Percentiles rank a stretch among this genome's conserved stretches.
phyloP scores from a whole-genome alignment of 768 basidiomycete genomes.

The Suillus bovinus region DNA sequence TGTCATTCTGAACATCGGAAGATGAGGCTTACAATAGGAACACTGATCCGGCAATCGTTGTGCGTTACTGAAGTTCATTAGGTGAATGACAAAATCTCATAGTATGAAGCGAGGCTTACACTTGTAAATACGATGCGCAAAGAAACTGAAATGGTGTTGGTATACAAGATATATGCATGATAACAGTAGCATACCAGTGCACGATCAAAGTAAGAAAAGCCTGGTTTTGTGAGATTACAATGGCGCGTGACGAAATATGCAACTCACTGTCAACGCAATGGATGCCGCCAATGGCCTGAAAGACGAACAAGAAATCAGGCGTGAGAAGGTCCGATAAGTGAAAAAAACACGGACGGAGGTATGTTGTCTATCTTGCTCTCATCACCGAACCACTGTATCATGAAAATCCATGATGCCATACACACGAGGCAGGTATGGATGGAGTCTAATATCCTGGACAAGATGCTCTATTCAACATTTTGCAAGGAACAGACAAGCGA shows the following conservation, averaged over 20 bases:
- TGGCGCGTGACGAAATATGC: neutral
- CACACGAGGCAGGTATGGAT: slow-evolving; percentile 43
- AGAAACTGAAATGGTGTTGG: slow-evolving; percentile 29
- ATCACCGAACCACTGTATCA: slow-evolving; percentile 46
- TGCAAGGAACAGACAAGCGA: neutral
- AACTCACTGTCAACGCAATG: slow-evolving; percentile 31
- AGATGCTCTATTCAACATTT: neutral
- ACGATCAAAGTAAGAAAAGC: slow-evolving; percentile 51
- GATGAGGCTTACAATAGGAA: slow-evolving; percentile 33
- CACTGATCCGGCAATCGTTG: slow-evolving; percentile 30
- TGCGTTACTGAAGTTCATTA: slow-evolving; percentile 24
- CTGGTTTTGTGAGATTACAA: slow-evolving; percentile 30
- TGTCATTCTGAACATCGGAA: neutral
- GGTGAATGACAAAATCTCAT: neutral
- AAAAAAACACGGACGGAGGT: slow-evolving; percentile 37
- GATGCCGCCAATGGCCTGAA: slow-evolving; percentile 22
- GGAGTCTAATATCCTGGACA: slow-evolving; percentile 36
- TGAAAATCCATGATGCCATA: slow-evolving; percentile 42
- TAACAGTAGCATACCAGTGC: slow-evolving; percentile 40
- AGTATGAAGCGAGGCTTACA: slow-evolving; percentile 26
- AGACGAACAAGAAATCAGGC: neutral
- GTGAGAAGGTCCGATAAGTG: neutral
- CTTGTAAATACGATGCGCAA: slow-evolving; percentile 43
- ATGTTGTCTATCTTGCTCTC: slow-evolving; percentile 39
- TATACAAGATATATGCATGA: neutral